Evolutionary conservation across 176 grass and related monocot species (phyloP).

Genomic region (Themeda triandra): DNA sequence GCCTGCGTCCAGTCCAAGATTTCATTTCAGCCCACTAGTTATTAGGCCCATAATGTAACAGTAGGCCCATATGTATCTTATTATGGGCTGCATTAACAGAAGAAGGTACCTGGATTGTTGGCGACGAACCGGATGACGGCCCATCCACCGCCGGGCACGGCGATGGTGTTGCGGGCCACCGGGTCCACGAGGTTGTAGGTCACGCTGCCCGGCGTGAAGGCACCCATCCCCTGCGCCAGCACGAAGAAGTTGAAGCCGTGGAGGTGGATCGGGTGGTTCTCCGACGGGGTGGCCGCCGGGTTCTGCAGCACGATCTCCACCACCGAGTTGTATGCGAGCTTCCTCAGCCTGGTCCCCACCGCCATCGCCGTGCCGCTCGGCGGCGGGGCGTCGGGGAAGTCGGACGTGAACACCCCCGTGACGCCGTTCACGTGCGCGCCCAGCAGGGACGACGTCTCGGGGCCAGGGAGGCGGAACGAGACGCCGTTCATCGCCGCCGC

Average conservation of each 20-base stretch:
- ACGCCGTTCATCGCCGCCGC: constrained; percentile 73
- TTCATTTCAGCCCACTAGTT: background rate
- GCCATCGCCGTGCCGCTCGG: constrained; percentile 37
- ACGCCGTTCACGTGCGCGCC: constrained; percentile 38
- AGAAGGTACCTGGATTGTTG: constrained; percentile 55
- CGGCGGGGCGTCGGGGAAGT: constrained; percentile 68
- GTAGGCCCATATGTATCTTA: background rate
- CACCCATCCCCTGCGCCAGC: constrained; percentile 60
- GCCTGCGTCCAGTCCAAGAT: constrained; percentile 13
- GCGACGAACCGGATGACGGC: constrained; percentile 72
- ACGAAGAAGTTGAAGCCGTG: constrained; percentile 92
- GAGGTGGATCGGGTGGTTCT: constrained; percentile 92
- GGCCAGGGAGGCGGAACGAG: constrained; percentile 52
- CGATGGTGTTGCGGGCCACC: constrained; percentile 62
- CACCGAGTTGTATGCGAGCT: constrained; percentile 59
- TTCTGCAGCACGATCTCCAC: constrained; percentile 88
- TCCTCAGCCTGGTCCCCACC: constrained; percentile 50
- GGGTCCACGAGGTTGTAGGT: constrained; percentile 78
- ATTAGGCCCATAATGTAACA: background rate
- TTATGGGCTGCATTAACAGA: background rate
- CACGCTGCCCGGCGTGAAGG: constrained; percentile 31
- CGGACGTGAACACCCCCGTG: constrained; percentile 43
- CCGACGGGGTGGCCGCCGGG: constrained; percentile 37
- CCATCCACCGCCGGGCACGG: constrained; percentile 69
- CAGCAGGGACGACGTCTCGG: constrained; percentile 55